Conservation (phyloP, 2,329 filamentous ascomycete species). For the Pseudonectria foliicola region DNA sequence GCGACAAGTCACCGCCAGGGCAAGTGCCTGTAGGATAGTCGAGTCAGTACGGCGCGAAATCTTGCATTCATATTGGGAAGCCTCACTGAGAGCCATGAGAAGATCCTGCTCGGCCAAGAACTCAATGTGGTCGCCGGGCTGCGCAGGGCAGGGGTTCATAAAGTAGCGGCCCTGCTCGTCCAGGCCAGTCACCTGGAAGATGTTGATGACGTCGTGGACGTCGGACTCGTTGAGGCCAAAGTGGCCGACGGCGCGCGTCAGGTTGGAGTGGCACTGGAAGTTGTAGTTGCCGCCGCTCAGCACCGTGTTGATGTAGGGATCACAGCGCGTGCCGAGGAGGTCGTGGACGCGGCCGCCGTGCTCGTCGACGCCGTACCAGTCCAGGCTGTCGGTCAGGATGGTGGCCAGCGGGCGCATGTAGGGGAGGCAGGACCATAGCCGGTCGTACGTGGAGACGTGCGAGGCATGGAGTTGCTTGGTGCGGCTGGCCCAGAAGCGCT, state of each 20-base stretch:
- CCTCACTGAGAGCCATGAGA: conserved; percentile 49
- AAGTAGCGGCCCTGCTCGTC: conserved; percentile 68
- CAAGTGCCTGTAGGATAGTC: conserved; percentile 49
- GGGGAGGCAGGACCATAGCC: conserved; percentile 71
- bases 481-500: conserved; percentile 74
- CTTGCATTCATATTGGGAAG: neutral
- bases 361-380: conserved; percentile 52
- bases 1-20: conserved; percentile 71
- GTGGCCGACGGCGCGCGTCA: conserved; percentile 63
- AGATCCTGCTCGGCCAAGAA: conserved; percentile 77
- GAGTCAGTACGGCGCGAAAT: conserved; percentile 2
- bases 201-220: conserved; percentile 78
- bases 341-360: conserved; percentile 68
- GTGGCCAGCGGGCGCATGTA: conserved; percentile 70
- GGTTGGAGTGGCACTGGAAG: conserved; percentile 79
- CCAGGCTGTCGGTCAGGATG: conserved; percentile 60
- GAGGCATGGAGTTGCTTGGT: conserved; percentile 73
- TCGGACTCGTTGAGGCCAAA: conserved; percentile 64
- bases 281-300: conserved; percentile 66
- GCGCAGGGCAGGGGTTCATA: conserved; percentile 58
- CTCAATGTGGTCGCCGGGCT: conserved; percentile 55
- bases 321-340: conserved; percentile 73
- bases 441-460: conserved; percentile 64
- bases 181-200: conserved; percentile 78
- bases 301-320: conserved; percentile 74